phyloP scores from a whole-genome alignment of 2,329 filamentous ascomycete genomes.

The Talaromyces rugulosus region DNA sequence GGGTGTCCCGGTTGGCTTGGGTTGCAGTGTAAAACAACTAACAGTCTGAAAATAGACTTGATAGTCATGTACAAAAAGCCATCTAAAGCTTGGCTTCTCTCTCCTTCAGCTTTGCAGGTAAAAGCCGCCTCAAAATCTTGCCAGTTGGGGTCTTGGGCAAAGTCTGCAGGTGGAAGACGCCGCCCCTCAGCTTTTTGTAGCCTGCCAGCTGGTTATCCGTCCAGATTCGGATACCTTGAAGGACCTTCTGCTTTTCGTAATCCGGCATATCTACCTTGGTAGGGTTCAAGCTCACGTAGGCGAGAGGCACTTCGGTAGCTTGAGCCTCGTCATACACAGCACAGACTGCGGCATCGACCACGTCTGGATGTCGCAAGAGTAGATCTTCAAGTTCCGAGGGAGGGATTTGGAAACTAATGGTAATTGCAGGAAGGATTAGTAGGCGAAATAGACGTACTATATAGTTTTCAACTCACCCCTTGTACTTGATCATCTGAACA shows the following conservation, averaged over 20 bases:
- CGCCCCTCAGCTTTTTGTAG: slow-evolving; percentile 20
- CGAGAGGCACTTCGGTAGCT: slow-evolving; percentile 20
- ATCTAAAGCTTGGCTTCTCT: background rate
- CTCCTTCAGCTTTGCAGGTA: slow-evolving; percentile 7
- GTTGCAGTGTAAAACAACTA: too few species aligned
- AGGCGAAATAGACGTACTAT: background rate
- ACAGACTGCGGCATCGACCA: slow-evolving; percentile 19
- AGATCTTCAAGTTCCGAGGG: slow-evolving; percentile 10
- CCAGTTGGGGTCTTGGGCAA: slow-evolving; percentile 19
- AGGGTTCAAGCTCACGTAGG: slow-evolving; percentile 12
- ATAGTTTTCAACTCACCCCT: slow-evolving; percentile 13
- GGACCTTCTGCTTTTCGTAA: background rate
- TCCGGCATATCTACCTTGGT: background rate
- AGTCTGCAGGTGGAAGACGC: slow-evolving; percentile 17
- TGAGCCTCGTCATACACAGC: slow-evolving; percentile 19
- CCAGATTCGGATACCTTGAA: slow-evolving; percentile 7
- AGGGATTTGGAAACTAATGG: slow-evolving; percentile 18
- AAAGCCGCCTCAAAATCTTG: slow-evolving; percentile 16
- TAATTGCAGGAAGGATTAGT: background rate
- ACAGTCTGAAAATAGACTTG: too few species aligned
- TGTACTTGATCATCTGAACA: slow-evolving; percentile 19
- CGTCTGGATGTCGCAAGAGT: slow-evolving; percentile 10
- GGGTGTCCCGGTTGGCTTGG: too few species aligned
- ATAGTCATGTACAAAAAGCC: too few species aligned
- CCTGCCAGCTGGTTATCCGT: slow-evolving; percentile 17